Base-by-base conservation (phyloP, 1,139 yeast genomes). In the Zygoascus meyerae region DNA sequence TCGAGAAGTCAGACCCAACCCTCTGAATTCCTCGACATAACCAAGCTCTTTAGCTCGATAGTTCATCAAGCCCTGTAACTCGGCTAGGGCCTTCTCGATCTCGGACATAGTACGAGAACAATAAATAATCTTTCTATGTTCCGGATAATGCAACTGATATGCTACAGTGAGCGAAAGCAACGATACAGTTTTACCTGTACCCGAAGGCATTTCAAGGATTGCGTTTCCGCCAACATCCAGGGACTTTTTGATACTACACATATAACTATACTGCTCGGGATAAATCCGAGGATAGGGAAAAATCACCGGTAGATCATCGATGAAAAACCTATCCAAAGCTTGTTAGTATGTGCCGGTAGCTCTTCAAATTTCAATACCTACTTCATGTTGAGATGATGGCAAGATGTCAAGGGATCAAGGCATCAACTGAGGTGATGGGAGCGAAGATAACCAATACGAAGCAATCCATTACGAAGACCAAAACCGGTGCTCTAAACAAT, bases 81-180 rank as follows among this genome's bases (percentile, higher is more conserved):
- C 99, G n/a, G 90, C 87, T 63, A 92, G 70, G 0, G 98, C 97
- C 68, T 92, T 92, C 68, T 92, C 98, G 63, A 92, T 92, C 70
- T 92, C 99, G 8, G 97, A 86, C 98, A 92, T 92, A 33, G 99
- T 92, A 75, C 99, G 97, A 5, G 98, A 92, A 67, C 99, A 92
- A 67, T 92, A 92, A 5, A 92, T 86, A 56, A 92, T 81, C 70
- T 92, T 92, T 39, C 98, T 72, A 58, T 87, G 96, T 61, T 92
- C 97, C 5, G 97, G 95, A 64, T 89, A 89, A 66, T 80, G 86
- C 86, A 86, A 81, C 63, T 92, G 99, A 65, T 92, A 94, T 8
- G 98, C 96, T 44, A 92, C 87, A 0, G 97, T 87, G 38, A 92
- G 68, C 0, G 97, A 87, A 38, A 92, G 72, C 62, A 92, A 73